Percentiles rank a stretch among this genome's conserved stretches.
phyloP scores from a whole-genome alignment of 768 basidiomycete genomes.

The Pholiota conissans region DNA sequence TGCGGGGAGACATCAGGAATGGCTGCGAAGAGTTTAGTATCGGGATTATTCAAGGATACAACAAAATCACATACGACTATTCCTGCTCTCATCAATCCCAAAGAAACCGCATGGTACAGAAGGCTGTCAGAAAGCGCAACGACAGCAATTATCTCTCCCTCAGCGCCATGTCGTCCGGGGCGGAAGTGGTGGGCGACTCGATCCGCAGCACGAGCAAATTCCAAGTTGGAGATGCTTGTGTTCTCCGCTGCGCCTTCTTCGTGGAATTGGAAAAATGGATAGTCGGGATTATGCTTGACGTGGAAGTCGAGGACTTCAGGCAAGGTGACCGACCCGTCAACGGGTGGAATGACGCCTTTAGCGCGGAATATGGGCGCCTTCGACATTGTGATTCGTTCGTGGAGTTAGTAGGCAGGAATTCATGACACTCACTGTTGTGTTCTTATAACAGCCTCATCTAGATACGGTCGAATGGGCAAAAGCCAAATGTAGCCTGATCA shows the following conservation, averaged over 20 bases:
- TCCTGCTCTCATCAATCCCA: conserved; percentile 38
- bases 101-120: conserved; percentile 40
- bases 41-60: not conserved
- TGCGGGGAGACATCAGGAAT: conserved; percentile 40
- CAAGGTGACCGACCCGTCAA: conserved; percentile 32
- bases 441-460: not conserved
- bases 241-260: conserved; percentile 19
- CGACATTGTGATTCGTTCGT: not conserved
- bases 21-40: conserved; percentile 25
- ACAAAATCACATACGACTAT: conserved; percentile 26
- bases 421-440: not conserved
- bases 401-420: not conserved
- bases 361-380: not conserved
- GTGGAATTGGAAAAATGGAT: conserved; percentile 30
- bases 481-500: not conserved
- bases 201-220: conserved; percentile 46
- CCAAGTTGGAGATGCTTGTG: conserved; percentile 35
- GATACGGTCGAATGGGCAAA: not conserved
- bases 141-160: conserved; percentile 36
- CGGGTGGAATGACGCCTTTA: conserved; percentile 20
- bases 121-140: conserved; percentile 34
- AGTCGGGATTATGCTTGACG: conserved; percentile 30
- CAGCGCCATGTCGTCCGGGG: conserved; percentile 28
- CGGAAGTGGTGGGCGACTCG: conserved; percentile 39
- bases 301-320: conserved; percentile 35